These are phyloP conservation scores for Hypoxylon sp. DNA, from an alignment of 2,329 filamentous ascomycete species.

Conservation along the genomic window DNA sequence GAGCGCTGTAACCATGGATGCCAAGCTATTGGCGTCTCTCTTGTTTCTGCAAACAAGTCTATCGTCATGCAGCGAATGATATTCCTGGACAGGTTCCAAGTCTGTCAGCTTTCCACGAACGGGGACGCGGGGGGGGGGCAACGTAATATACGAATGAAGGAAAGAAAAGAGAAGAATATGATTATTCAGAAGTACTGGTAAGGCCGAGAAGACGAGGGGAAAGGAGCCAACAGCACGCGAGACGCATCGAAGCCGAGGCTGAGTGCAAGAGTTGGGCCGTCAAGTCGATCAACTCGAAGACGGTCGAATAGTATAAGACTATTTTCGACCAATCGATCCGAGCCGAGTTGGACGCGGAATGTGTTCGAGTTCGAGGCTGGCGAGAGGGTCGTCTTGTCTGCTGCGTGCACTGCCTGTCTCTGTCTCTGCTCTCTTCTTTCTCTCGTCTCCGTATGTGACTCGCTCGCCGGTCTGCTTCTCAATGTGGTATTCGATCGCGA, in stretches of 20 bases:
- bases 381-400: constrained; percentile 17
- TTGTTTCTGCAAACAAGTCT: constrained; percentile 39
- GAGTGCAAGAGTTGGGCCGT: constrained; percentile 4
- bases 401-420: neutral
- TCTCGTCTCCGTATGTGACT: constrained; percentile 32
- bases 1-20: constrained; percentile 44
- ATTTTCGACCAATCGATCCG: constrained; percentile 11
- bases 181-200: constrained; percentile 6
- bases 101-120: constrained; percentile 41
- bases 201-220: constrained; percentile 7
- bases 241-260: constrained; percentile 2
- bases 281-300: constrained; percentile 4
- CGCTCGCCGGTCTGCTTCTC: constrained; percentile 39
- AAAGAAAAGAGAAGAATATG: neutral
- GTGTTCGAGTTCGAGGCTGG: constrained; percentile 12
- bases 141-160: neutral
- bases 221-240: constrained; percentile 6
- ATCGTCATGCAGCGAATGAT: constrained; percentile 37
- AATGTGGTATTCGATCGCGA: constrained; percentile 39
- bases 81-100: constrained; percentile 39
- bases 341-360: constrained; percentile 21
- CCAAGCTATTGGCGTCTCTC: constrained; percentile 38
- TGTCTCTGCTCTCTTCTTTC: too few species aligned
- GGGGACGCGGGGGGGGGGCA: too few species aligned
- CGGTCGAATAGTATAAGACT: constrained; percentile 13